phyloP scores from a whole-genome alignment of 495 filamentous ascomycete species.

The Penicillium silybi region DNA sequence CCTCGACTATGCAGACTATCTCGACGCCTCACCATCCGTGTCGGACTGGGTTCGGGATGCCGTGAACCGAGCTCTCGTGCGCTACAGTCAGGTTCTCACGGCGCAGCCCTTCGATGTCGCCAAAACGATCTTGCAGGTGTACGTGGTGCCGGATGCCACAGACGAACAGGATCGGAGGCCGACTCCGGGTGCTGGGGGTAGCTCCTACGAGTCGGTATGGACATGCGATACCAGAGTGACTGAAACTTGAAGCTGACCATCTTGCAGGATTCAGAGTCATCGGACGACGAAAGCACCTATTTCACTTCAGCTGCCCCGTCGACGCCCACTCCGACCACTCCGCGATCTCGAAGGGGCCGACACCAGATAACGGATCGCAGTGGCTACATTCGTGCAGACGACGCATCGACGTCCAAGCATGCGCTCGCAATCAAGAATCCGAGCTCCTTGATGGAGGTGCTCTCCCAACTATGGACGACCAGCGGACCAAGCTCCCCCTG shows the following conservation, averaged over 20 bases:
- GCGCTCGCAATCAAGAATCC: slow-evolving; percentile 64
- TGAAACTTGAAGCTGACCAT: slow-evolving; percentile 7
- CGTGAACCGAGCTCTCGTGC: slow-evolving; percentile 76
- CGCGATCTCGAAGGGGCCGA: slow-evolving; percentile 39
- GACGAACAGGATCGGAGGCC: slow-evolving; percentile 32
- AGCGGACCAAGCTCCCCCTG: slow-evolving; percentile 89
- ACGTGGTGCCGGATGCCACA: slow-evolving; percentile 43
- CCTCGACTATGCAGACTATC: slow-evolving; percentile 83
- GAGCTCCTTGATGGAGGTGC: slow-evolving; percentile 71
- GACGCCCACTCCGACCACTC: slow-evolving; percentile 52
- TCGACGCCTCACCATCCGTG: slow-evolving; percentile 72
- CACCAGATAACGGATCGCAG: slow-evolving; percentile 49
- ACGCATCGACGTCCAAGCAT: slow-evolving; percentile 45
- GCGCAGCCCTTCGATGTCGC: slow-evolving; percentile 97
- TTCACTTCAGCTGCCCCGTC: slow-evolving; percentile 72
- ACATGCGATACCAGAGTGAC: background rate
- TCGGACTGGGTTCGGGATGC: slow-evolving; percentile 67
- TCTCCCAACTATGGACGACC: slow-evolving; percentile 81
- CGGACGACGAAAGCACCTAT: slow-evolving; percentile 81
- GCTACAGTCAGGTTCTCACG: slow-evolving; percentile 77
- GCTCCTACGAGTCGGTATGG: slow-evolving; percentile 36
- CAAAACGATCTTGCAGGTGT: slow-evolving; percentile 86
- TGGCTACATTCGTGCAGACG: slow-evolving; percentile 43
- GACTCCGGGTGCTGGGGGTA: slow-evolving; percentile 26
- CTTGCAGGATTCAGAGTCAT: slow-evolving; percentile 41